These are phyloP conservation scores for Hypoxylon lenormandii DNA, from an alignment of 495 filamentous ascomycete species.

Conservation along the genomic window DNA sequence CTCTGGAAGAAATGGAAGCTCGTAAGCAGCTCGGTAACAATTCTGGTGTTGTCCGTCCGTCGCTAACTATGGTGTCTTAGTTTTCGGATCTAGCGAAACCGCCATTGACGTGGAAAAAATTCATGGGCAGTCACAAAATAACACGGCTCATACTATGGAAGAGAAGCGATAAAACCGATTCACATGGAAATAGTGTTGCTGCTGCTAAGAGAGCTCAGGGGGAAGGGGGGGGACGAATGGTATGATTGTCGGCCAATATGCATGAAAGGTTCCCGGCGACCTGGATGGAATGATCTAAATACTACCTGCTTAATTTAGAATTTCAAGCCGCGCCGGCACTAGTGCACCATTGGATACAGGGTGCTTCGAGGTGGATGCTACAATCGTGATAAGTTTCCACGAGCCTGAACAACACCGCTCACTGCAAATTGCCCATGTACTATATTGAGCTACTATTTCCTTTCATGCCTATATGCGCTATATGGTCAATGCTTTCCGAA, in stretches of 20 bases:
- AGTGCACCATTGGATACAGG: not conserved
- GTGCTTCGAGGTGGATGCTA: not conserved
- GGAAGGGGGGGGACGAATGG: not conserved
- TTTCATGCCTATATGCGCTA: no score
- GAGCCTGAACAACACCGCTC: no score
- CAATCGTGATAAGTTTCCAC: no score
- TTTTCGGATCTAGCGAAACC: constrained; percentile 38
- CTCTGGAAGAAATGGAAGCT: constrained; percentile 46
- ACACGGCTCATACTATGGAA: constrained; percentile 1
- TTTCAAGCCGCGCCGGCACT: not conserved
- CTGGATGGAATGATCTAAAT: not conserved
- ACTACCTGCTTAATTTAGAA: constrained; percentile 1
- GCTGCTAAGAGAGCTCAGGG: not conserved
- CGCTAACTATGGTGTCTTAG: constrained; percentile 15
- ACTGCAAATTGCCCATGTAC: no score
- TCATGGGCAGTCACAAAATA: constrained; percentile 4
- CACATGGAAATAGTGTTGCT: not conserved
- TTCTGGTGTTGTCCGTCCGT: not conserved
- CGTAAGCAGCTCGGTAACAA: constrained; percentile 11
- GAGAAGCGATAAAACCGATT: constrained; percentile 1
- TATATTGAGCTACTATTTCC: no score
- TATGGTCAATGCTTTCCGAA: no score
- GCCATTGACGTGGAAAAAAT: constrained; percentile 30
- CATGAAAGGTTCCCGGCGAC: not conserved
- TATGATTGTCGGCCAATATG: not conserved